Conservation (phyloP, 2,329 filamentous ascomycete species). For the Diplodia scrobiculata region DNA sequence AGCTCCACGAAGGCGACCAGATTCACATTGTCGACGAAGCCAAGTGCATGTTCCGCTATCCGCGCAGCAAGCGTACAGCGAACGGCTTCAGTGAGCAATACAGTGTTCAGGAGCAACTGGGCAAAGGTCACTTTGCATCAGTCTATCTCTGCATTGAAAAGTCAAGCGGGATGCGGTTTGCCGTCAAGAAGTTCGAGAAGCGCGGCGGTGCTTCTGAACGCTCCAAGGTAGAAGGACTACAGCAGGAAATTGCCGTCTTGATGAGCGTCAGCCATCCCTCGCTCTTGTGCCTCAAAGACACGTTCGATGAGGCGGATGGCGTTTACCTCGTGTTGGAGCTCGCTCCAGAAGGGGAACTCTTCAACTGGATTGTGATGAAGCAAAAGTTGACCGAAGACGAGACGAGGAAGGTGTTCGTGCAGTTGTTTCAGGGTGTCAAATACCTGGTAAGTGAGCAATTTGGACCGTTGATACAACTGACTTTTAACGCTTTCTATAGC, state of each 20-base stretch:
- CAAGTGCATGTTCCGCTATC: conserved; percentile 90
- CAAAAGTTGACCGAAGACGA: conserved; percentile 83
- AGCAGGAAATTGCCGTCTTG: conserved; percentile 93
- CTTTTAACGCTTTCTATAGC: conserved; percentile 57
- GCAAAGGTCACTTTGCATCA: conserved; percentile 92
- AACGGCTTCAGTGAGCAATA: conserved; percentile 86
- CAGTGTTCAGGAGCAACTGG: conserved; percentile 77
- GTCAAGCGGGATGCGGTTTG: conserved; percentile 75
- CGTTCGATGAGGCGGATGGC: conserved; percentile 86
- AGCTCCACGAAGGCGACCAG: conserved; percentile 87
- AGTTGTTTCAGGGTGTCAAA: conserved; percentile 91
- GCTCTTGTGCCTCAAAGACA: conserved; percentile 89
- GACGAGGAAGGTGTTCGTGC: conserved; percentile 81
- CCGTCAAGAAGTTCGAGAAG: conserved; percentile 94
- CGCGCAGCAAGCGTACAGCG: conserved; percentile 52
- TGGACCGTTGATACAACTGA: background rate
- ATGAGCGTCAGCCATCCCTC: conserved; percentile 98
- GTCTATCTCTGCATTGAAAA: conserved; percentile 92
- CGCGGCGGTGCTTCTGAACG: conserved; percentile 78
- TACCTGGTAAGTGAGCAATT: conserved; percentile 71
- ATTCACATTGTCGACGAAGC: conserved; percentile 83
- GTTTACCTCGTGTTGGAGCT: conserved; percentile 91
- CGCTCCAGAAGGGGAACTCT: conserved; percentile 88
- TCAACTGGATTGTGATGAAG: conserved; percentile 92
- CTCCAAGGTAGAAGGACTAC: conserved; percentile 79